These are phyloP conservation scores for Verticillium nubilum DNA, from an alignment of 2,329 filamentous ascomycete genomes.

Conservation along the genomic window DNA sequence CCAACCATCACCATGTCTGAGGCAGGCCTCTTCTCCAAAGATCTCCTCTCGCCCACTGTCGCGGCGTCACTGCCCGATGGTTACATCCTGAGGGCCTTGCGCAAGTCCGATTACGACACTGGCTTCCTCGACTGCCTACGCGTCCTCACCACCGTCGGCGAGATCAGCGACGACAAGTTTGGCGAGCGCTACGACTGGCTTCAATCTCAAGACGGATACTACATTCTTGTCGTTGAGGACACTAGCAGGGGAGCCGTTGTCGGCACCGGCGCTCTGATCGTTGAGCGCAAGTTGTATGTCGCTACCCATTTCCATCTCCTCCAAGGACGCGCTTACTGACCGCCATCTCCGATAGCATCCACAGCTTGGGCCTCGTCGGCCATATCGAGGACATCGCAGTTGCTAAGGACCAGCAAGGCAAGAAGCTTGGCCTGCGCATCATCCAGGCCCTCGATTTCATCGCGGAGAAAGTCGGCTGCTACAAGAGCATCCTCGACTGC, in stretches of 20 bases:
- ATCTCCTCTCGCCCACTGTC: conserved; percentile 74
- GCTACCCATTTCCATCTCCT: conserved; percentile 11
- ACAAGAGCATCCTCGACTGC: conserved; percentile 96
- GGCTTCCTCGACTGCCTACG: conserved; percentile 90
- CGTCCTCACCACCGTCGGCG: conserved; percentile 88
- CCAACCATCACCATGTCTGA: conserved; percentile 16
- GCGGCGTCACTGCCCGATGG: conserved; percentile 67
- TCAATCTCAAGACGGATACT: conserved; percentile 70
- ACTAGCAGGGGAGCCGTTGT: conserved; percentile 60
- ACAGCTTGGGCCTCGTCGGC: conserved; percentile 75
- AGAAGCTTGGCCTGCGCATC: conserved; percentile 87
- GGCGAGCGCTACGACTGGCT: conserved; percentile 80
- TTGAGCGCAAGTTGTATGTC: conserved; percentile 86
- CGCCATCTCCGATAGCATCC: conserved; percentile 50
- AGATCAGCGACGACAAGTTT: conserved; percentile 72
- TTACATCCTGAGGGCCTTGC: conserved; percentile 78
- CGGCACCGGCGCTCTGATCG: conserved; percentile 84
- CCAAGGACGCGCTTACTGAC: too few species aligned
- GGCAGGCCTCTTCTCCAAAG: conserved; percentile 67
- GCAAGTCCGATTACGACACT: conserved; percentile 68
- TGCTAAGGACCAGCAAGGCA: conserved; percentile 90
- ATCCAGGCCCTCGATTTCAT: conserved; percentile 92
- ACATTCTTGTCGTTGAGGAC: conserved; percentile 80
- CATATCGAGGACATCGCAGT: conserved; percentile 99
- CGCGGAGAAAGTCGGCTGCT: conserved; percentile 84